Evolutionary conservation across 2,329 filamentous ascomycete species (phyloP).

Genomic region (Hortaea sp.): DNA sequence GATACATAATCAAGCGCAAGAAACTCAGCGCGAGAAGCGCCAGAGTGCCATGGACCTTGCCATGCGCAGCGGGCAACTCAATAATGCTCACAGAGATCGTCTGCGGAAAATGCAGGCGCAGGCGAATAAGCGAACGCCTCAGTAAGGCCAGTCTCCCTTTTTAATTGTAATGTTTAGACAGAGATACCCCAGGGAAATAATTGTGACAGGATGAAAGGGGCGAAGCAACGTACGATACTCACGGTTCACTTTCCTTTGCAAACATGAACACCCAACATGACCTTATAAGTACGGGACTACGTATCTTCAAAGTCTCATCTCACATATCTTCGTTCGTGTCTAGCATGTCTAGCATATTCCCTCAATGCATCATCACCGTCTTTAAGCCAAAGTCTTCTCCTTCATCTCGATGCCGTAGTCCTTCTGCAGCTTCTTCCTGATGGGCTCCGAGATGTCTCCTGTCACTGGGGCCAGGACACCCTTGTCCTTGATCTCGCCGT

Average conservation of each 20-base stretch:
- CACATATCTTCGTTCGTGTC: too few species aligned
- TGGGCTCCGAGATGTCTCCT: constrained; percentile 57
- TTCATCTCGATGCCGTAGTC: constrained; percentile 64
- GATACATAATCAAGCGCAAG: constrained; percentile 48
- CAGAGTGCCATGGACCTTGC: constrained; percentile 60
- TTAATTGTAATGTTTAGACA: not conserved
- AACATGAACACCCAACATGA: too few species aligned
- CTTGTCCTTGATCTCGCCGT: constrained; percentile 27
- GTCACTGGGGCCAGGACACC: constrained; percentile 65
- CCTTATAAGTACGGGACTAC: too few species aligned
- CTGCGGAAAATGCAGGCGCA: constrained; percentile 68
- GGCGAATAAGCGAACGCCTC: constrained; percentile 27
- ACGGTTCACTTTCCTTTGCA: too few species aligned
- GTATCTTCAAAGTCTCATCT: too few species aligned
- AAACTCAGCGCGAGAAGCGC: constrained; percentile 46
- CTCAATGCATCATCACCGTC: not conserved
- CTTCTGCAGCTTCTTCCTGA: constrained; percentile 70
- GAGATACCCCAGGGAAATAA: not conserved
- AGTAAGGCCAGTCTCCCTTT: not conserved
- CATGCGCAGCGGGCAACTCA: constrained; percentile 65
- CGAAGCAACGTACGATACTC: too few species aligned
- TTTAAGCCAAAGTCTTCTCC: constrained; percentile 49
- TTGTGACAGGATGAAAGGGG: too few species aligned
- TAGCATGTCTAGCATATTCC: too few species aligned
- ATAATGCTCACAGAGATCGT: constrained; percentile 66